These are phyloP conservation scores for Sphaerostilbella broomeana DNA, from an alignment of 2,329 filamentous ascomycete species.

Conservation along the genomic window DNA sequence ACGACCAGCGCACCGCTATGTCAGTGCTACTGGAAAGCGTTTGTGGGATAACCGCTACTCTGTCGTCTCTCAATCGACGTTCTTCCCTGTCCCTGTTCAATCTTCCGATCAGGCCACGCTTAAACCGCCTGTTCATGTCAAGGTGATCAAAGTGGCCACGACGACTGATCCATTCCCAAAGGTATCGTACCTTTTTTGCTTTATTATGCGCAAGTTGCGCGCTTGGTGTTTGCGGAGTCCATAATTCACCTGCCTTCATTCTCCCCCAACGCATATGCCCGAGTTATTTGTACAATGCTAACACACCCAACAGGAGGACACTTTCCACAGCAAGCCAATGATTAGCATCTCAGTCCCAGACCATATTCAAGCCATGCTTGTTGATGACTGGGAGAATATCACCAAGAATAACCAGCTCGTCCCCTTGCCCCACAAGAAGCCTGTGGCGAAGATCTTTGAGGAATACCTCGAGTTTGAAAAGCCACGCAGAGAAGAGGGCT, in stretches of 20 bases:
- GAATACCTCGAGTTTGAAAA: constrained; percentile 71
- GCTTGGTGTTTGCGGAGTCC: too few relatives aligned
- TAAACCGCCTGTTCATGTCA: too few relatives aligned
- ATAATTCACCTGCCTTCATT: not conserved
- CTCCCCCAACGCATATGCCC: not conserved
- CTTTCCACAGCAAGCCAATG: constrained; percentile 75
- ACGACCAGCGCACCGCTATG: constrained; percentile 12
- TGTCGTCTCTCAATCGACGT: not conserved
- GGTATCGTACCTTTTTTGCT: too few relatives aligned
- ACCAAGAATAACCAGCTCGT: constrained; percentile 93
- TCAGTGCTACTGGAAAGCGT: constrained; percentile 6
- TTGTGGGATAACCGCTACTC: constrained; percentile 11
- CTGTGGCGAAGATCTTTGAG: constrained; percentile 71
- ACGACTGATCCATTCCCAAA: too few relatives aligned
- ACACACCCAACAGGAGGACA: constrained; percentile 64
- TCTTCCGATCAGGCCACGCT: too few relatives aligned
- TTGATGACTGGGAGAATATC: constrained; percentile 98
- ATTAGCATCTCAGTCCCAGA: constrained; percentile 85
- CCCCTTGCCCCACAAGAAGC: constrained; percentile 68
- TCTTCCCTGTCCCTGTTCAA: too few relatives aligned
- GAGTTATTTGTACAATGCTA: too few relatives aligned
- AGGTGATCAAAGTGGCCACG: too few relatives aligned
- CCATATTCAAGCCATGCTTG: constrained; percentile 81
- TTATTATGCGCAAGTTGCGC: not conserved
- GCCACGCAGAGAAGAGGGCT: constrained; percentile 56